Percentiles rank a stretch among this genome's conserved stretches.
Conservation (phyloP, 768 basidiomycete species). For the Amanita rimosa region DNA sequence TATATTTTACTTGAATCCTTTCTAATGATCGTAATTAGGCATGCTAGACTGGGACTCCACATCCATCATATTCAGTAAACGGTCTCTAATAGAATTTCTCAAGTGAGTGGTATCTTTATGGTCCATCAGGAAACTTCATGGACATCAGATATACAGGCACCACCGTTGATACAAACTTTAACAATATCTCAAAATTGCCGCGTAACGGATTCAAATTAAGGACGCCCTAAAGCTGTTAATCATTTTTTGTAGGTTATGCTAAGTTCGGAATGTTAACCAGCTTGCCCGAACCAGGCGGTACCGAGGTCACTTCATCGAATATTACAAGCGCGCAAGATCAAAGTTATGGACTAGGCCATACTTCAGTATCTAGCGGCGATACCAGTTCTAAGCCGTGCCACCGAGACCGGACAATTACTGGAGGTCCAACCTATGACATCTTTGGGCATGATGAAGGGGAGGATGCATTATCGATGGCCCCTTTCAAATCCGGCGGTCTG, state of each 20-base stretch:
- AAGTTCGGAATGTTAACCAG: conserved; percentile 49
- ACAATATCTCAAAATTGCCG: conserved; percentile 65
- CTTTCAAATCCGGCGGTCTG: conserved; percentile 19
- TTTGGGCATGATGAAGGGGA: conserved; percentile 36
- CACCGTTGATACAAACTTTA: conserved; percentile 68
- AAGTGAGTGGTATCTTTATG: conserved; percentile 33
- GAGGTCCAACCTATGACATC: conserved; percentile 39
- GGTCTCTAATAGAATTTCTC: conserved; percentile 65
- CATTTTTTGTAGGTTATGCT: conserved; percentile 44
- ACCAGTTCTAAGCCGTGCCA: conserved; percentile 38
- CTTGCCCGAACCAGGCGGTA: conserved; percentile 9
- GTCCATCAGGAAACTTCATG: conserved; percentile 5
- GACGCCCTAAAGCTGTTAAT: neutral
- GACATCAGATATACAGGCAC: conserved; percentile 52
- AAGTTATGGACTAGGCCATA: neutral
- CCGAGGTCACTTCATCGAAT: conserved; percentile 2
- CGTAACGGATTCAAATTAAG: conserved; percentile 27
- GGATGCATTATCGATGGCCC: conserved; percentile 51
- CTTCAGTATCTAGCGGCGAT: conserved; percentile 11
- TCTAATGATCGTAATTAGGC: conserved; percentile 26
- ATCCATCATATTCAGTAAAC: conserved; percentile 71
- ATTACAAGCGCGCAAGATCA: neutral
- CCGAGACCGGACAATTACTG: conserved; percentile 45
- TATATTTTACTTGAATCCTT: conserved; percentile 9
- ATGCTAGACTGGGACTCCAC: conserved; percentile 77